Evolutionary conservation across 2,329 filamentous ascomycete genomes (phyloP).

Genomic region (Fusarium kyushuense): DNA sequence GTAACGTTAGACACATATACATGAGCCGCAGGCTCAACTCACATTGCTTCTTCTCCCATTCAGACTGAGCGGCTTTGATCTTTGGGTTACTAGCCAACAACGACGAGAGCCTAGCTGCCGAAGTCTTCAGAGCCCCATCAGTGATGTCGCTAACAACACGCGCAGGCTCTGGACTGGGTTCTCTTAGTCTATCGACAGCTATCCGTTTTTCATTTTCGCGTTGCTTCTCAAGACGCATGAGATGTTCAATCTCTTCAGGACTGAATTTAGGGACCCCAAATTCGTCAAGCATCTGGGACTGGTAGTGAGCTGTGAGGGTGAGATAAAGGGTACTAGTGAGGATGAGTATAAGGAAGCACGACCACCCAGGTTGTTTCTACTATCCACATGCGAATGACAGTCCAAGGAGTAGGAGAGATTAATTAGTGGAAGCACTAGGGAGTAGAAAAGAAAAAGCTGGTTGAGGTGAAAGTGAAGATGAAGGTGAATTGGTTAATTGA

Average conservation of each 20-base stretch:
- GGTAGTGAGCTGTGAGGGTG: neutral
- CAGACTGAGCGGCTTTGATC: slow-evolving; percentile 48
- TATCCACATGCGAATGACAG: neutral
- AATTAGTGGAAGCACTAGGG: neutral
- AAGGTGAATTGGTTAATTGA: slow-evolving; percentile 6
- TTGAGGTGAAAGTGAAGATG: neutral
- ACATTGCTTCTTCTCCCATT: slow-evolving; percentile 46
- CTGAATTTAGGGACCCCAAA: slow-evolving; percentile 8
- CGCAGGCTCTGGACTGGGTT: slow-evolving; percentile 18
- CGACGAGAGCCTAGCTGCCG: neutral
- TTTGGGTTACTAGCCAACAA: slow-evolving; percentile 34
- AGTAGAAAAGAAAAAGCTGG: neutral
- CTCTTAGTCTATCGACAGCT: slow-evolving; percentile 20
- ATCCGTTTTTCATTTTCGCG: slow-evolving; percentile 14
- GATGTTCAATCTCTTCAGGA: neutral
- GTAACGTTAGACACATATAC: slow-evolving; percentile 10
- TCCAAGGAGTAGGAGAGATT: neutral
- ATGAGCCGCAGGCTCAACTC: neutral
- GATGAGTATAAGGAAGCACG: neutral
- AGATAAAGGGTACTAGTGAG: neutral
- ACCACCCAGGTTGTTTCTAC: neutral
- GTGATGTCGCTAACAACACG: slow-evolving; percentile 46
- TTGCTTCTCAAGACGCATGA: neutral
- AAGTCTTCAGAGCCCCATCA: slow-evolving; percentile 6
- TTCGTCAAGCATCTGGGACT: slow-evolving; percentile 15